Evolutionary conservation across 2,329 filamentous ascomycete genomes (phyloP).

Genomic region (Hymenoscyphus fraxineus): DNA sequence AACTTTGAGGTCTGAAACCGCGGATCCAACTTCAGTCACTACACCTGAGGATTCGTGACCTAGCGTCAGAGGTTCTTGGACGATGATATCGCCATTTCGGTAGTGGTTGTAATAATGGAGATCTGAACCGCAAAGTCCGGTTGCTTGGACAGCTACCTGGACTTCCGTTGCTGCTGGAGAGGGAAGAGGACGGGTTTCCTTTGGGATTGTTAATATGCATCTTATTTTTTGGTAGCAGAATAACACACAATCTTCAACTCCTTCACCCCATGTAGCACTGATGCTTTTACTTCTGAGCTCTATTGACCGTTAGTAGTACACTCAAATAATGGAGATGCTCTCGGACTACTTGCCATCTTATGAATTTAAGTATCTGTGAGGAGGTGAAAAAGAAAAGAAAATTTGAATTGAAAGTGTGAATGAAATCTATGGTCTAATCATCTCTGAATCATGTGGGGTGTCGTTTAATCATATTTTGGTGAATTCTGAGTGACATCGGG

Average conservation of each 20-base stretch:
- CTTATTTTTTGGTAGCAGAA: conserved; percentile 11
- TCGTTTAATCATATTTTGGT: neutral
- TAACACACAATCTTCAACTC: conserved; percentile 32
- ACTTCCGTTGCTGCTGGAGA: conserved; percentile 54
- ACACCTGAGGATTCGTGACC: conserved; percentile 90
- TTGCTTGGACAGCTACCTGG: conserved; percentile 83
- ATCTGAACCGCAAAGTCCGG: conserved; percentile 95
- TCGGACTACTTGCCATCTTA: neutral
- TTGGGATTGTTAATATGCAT: conserved; percentile 5
- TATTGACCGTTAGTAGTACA: conserved; percentile 2
- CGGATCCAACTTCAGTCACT: conserved; percentile 74
- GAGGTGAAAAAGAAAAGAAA: neutral
- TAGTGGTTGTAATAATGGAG: conserved; percentile 97
- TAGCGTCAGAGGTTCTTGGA: conserved; percentile 80
- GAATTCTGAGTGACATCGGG: conserved; percentile 4
- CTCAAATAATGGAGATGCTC: neutral
- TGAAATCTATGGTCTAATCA: neutral
- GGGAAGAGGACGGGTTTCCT: conserved; percentile 32
- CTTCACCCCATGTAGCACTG: conserved; percentile 34
- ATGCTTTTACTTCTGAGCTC: conserved; percentile 28
- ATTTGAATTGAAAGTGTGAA: neutral
- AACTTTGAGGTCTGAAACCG: conserved; percentile 70
- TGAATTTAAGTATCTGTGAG: neutral
- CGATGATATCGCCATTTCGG: conserved; percentile 93
- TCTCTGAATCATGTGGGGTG: neutral